Conservation (phyloP, 441 rosid genomes). For the Erodium moschatum region DNA sequence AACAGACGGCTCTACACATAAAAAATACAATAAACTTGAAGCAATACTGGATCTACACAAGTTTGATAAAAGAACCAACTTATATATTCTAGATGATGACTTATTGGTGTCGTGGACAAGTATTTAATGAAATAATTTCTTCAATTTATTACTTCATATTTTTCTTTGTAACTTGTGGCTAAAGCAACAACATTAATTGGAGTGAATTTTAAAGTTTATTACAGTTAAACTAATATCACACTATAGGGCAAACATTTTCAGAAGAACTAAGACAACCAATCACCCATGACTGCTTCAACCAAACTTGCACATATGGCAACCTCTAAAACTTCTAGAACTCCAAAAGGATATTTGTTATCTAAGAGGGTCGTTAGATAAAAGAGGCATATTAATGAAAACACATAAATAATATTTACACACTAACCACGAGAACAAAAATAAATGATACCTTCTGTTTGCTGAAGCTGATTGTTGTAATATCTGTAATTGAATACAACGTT, state of each 20-base stretch:
- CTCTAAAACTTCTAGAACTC: constrained; percentile 5
- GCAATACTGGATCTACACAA: too few relatives aligned
- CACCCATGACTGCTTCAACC: neutral
- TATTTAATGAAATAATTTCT: neutral
- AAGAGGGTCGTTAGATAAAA: neutral
- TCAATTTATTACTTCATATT: constrained; percentile 1
- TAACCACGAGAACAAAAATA: neutral
- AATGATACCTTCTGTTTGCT: constrained; percentile 80
- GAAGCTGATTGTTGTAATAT: constrained; percentile 81
- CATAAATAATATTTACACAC: neutral
- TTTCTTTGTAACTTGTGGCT: neutral
- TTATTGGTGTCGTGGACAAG: neutral
- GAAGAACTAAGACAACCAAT: constrained; percentile 2
- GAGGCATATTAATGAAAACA: neutral
- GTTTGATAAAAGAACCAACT: too few relatives aligned
- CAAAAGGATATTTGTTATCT: neutral
- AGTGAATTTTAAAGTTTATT: neutral
- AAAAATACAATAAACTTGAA: too few relatives aligned
- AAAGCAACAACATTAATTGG: neutral
- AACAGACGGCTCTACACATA: too few relatives aligned
- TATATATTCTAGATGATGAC: too few relatives aligned
- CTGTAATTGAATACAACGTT: constrained; percentile 91
- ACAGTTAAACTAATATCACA: neutral
- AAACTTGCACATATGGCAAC: neutral
- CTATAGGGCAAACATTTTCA: neutral